These are phyloP conservation scores for Zymoseptoria pseudotritici DNA, from an alignment of 2,329 filamentous ascomycete genomes.

Conservation along the genomic window DNA sequence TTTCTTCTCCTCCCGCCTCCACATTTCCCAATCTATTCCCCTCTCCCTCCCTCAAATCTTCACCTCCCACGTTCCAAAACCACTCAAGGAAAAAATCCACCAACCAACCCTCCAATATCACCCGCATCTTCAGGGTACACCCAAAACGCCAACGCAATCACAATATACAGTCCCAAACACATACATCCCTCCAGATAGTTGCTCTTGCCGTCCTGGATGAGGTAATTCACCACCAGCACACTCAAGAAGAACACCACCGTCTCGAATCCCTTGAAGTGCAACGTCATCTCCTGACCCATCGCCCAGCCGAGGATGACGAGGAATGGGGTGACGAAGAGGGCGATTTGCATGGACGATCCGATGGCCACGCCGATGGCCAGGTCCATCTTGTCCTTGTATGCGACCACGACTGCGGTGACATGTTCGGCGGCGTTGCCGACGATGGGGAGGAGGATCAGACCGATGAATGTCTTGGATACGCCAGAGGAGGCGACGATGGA, in stretches of 20 bases:
- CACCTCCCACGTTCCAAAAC: not conserved
- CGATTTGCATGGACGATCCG: slow-evolving; percentile 49
- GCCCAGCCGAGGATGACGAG: slow-evolving; percentile 51
- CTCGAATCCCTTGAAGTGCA: slow-evolving; percentile 85
- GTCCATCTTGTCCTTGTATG: slow-evolving; percentile 52
- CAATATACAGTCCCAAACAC: slow-evolving; percentile 49
- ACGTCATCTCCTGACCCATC: slow-evolving; percentile 48
- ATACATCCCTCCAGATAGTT: slow-evolving; percentile 78
- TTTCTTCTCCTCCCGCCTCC: too few relatives aligned
- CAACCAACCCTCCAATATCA: slow-evolving; percentile 13
- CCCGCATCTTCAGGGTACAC: slow-evolving; percentile 43
- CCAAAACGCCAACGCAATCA: slow-evolving; percentile 54
- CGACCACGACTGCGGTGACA: slow-evolving; percentile 48
- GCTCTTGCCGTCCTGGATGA: slow-evolving; percentile 76
- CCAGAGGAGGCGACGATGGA: slow-evolving; percentile 44
- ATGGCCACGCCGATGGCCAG: slow-evolving; percentile 50
- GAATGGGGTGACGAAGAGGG: slow-evolving; percentile 51
- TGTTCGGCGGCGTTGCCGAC: slow-evolving; percentile 52
- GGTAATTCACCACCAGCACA: slow-evolving; percentile 79
- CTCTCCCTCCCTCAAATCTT: not conserved
- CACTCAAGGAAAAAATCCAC: slow-evolving; percentile 7
- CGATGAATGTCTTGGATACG: slow-evolving; percentile 51
- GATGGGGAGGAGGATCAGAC: slow-evolving; percentile 50
- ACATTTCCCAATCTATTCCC: too few relatives aligned
- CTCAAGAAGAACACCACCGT: slow-evolving; percentile 79